These are phyloP conservation scores for Dipteronia sinensis DNA, from an alignment of 345 rosid species.

Conservation along the genomic window DNA sequence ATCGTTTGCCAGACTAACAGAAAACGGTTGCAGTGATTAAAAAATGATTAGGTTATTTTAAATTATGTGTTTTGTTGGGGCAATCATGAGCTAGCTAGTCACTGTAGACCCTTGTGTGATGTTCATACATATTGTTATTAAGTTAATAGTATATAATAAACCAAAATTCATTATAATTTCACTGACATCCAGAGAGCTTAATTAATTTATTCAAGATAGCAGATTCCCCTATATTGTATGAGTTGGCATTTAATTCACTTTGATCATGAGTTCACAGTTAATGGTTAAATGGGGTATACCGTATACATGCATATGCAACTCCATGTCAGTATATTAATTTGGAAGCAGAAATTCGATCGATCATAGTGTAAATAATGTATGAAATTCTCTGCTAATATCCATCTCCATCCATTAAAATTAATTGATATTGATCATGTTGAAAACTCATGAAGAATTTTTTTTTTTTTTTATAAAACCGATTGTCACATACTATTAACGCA, in stretches of 20 bases:
- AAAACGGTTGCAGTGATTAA: conserved; percentile 23
- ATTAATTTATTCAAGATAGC: not conserved
- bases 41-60: conserved; percentile 1
- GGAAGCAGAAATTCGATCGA: not conserved
- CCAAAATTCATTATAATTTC: not conserved
- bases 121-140: not conserved
- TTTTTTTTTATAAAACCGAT: too few species aligned
- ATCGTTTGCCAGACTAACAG: conserved; percentile 26
- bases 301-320: not conserved
- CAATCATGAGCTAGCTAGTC: conserved; percentile 10
- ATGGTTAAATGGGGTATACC: not conserved
- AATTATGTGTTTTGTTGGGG: not conserved
- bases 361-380: not conserved
- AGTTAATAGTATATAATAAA: conserved; percentile 9
- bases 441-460: not conserved
- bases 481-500: too few species aligned
- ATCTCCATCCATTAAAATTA: not conserved
- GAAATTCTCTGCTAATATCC: not conserved
- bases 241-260: conserved; percentile 14
- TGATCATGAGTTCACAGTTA: not conserved
- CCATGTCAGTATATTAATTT: not conserved
- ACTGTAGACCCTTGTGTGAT: not conserved
- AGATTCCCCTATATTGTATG: not conserved
- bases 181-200: not conserved
- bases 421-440: not conserved